Percentiles rank a stretch among this genome's conserved stretches.
phyloP scores from a whole-genome alignment of 495 filamentous ascomycete species.

The Daldinia caldariorum region DNA sequence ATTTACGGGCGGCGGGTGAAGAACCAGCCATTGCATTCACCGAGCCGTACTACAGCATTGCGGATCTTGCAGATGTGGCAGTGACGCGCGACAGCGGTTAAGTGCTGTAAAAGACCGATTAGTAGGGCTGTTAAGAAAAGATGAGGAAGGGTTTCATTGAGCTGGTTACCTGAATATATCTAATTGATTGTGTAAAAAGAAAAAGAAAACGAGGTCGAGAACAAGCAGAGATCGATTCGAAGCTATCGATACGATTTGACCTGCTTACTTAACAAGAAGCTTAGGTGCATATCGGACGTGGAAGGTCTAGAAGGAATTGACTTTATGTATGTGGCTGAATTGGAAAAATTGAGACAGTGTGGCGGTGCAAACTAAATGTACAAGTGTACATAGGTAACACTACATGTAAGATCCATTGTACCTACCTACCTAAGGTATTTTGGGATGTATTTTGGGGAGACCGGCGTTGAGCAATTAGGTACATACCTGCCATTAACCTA shows the following conservation, averaged over 20 bases:
- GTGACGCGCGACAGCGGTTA: not conserved
- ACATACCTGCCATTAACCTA: no score
- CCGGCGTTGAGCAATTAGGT: no score
- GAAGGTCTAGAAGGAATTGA: not conserved
- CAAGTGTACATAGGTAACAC: no score
- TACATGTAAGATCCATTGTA: no score
- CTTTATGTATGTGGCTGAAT: not conserved
- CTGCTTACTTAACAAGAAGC: not conserved
- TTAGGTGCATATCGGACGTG: not conserved
- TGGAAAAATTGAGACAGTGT: not conserved
- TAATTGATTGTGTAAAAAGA: not conserved
- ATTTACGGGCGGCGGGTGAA: slow-evolving; percentile 50
- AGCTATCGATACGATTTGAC: slow-evolving; percentile 25
- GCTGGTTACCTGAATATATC: not conserved
- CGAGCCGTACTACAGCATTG: slow-evolving; percentile 32
- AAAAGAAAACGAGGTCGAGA: slow-evolving; percentile 18
- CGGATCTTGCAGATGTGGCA: slow-evolving; percentile 6
- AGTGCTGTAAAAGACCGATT: slow-evolving; percentile 1
- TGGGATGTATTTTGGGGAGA: no score
- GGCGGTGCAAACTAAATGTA: no score
- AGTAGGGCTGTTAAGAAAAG: not conserved
- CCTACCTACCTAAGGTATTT: not conserved
- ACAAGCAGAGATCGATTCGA: slow-evolving; percentile 21
- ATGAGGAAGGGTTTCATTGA: not conserved
- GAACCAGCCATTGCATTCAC: slow-evolving; percentile 51